These are phyloP conservation scores for Boletales sp. DNA, from an alignment of 768 basidiomycete genomes.

Conservation along the genomic window DNA sequence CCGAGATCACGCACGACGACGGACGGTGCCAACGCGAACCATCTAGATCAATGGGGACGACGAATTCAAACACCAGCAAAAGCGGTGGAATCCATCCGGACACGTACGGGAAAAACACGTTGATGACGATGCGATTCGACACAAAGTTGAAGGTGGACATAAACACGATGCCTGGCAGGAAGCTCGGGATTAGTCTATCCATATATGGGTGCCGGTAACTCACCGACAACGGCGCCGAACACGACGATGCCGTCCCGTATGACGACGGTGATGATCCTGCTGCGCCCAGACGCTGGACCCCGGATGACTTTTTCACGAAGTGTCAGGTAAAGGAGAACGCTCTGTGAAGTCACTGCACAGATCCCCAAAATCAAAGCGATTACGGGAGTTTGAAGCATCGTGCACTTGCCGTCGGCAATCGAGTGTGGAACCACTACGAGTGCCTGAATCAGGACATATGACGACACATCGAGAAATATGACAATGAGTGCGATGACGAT, in stretches of 20 bases:
- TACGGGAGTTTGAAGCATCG: neutral
- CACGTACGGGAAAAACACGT: conserved; percentile 17
- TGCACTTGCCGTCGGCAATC: conserved; percentile 10
- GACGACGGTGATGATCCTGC: conserved; percentile 10
- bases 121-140: conserved; percentile 3
- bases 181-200: neutral
- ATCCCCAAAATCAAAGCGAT: neutral
- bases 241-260: conserved; percentile 16
- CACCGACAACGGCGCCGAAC: conserved; percentile 6
- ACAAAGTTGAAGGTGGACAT: neutral
- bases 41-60: conserved; percentile 2
- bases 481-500: neutral
- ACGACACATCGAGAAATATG: conserved; percentile 4
- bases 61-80: neutral
- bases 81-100: neutral
- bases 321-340: conserved; percentile 10
- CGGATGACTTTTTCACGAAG: conserved; percentile 11
- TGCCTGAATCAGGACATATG: neutral
- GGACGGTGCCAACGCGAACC: conserved; percentile 7
- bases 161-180: conserved; percentile 1
- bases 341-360: conserved; percentile 10
- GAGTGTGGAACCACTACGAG: neutral
- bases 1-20: conserved; percentile 7
- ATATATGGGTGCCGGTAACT: neutral
- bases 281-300: conserved; percentile 8